phyloP scores from a whole-genome alignment of 306 rosid genomes.

The Cyclanthera cordifolia region DNA sequence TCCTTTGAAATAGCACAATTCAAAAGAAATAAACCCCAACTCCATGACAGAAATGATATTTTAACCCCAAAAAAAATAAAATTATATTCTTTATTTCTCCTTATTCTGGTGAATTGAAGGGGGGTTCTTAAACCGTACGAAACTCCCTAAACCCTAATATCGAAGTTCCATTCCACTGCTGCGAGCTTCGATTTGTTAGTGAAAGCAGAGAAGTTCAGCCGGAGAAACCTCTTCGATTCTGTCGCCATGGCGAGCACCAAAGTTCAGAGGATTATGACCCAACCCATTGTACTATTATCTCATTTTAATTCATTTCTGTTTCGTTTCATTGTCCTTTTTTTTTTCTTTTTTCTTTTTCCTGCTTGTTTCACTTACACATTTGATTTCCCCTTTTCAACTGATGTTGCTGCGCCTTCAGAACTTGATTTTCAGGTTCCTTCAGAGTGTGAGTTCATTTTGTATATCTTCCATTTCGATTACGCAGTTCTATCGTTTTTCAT shows the following conservation, averaged over 20 bases:
- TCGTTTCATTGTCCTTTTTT: not conserved
- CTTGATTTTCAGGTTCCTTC: slow-evolving; percentile 85
- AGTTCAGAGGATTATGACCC: slow-evolving; percentile 95
- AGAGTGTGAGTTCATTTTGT: slow-evolving; percentile 45
- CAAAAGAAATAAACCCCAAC: too few relatives aligned
- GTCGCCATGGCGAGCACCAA: slow-evolving; percentile 80
- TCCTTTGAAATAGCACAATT: too few relatives aligned
- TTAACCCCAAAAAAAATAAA: too few relatives aligned
- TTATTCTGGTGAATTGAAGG: too few relatives aligned
- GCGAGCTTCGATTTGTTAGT: not conserved
- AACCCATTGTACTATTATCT: slow-evolving; percentile 52
- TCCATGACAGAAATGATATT: too few relatives aligned
- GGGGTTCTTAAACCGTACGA: not conserved
- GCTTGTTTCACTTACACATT: not conserved
- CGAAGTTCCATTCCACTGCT: not conserved
- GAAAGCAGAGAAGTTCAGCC: not conserved
- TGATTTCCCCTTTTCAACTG: not conserved
- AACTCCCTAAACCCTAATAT: not conserved
- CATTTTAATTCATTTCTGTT: not conserved
- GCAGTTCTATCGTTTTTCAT: not conserved
- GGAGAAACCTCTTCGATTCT: not conserved
- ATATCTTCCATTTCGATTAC: too few relatives aligned
- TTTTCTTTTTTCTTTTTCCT: not conserved
- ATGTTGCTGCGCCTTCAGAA: slow-evolving; percentile 30
- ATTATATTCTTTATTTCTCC: too few relatives aligned